Conservation (phyloP, 2,329 filamentous ascomycete genomes). For the Pyrenophora seminiperda region DNA sequence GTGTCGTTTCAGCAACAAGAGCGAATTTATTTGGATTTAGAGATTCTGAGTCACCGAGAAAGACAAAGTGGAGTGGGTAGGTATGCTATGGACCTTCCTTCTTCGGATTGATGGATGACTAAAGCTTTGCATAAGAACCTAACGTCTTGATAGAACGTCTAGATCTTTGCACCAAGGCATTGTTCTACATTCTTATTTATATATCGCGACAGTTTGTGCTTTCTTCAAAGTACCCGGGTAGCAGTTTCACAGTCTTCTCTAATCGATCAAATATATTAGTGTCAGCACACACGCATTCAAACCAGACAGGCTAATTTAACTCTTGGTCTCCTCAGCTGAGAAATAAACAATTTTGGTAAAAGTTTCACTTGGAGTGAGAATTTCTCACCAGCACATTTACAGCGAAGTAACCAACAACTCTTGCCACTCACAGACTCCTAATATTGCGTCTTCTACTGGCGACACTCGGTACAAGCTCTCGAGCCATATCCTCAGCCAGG, state of each 20-base stretch:
- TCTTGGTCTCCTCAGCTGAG: too few species aligned
- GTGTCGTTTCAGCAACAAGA: too few species aligned
- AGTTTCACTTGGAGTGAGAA: too few species aligned
- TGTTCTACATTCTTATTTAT: too few species aligned
- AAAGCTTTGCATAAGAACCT: background rate
- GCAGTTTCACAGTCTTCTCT: conserved; percentile 6
- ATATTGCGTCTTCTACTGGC: conserved; percentile 52
- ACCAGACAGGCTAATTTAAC: too few species aligned
- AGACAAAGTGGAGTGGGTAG: background rate
- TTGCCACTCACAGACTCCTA: conserved; percentile 43
- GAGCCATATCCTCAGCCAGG: conserved; percentile 33
- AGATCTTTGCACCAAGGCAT: background rate
- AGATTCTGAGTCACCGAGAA: background rate
- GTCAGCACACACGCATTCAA: too few species aligned
- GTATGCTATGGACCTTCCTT: conserved; percentile 8
- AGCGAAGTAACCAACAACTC: conserved; percentile 48
- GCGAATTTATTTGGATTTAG: background rate
- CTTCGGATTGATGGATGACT: conserved; percentile 8
- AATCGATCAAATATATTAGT: background rate
- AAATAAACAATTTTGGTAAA: too few species aligned
- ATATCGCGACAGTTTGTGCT: too few species aligned
- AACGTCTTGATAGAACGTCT: background rate
- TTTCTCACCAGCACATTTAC: conserved; percentile 43
- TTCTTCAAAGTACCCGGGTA: too few species aligned
- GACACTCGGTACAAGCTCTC: conserved; percentile 47